Evolutionary conservation across 768 basidiomycete genomes (phyloP).

Genomic region (Phaeotremella fagi): DNA sequence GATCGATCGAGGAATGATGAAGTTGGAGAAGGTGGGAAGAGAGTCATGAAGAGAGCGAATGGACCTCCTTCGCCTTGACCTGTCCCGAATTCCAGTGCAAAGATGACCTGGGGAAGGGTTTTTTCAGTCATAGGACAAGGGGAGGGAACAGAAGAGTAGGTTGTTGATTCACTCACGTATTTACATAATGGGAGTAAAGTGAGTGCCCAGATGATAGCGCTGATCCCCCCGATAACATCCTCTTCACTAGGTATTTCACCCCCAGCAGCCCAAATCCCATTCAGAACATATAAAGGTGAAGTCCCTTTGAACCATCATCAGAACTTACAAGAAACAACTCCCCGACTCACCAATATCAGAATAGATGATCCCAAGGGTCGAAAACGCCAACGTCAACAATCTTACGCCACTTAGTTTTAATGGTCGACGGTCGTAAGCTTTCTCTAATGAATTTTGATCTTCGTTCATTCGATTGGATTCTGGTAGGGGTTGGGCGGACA

Average conservation of each 20-base stretch:
- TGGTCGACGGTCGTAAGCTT: background rate
- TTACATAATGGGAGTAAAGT: constrained; percentile 61
- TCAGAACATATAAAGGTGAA: constrained; percentile 62
- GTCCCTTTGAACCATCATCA: constrained; percentile 48
- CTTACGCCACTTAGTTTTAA: constrained; percentile 7
- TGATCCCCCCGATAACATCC: constrained; percentile 62
- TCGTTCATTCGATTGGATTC: no score
- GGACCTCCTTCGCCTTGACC: constrained; percentile 65
- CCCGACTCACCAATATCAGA: constrained; percentile 48
- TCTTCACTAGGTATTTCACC: constrained; percentile 56
- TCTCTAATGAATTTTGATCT: background rate
- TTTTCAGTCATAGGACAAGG: background rate
- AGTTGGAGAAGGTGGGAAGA: no score
- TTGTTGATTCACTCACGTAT: constrained; percentile 51
- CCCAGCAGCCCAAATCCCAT: constrained; percentile 59
- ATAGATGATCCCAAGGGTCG: constrained; percentile 50
- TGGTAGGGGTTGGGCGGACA: no score
- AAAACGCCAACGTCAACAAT: constrained; percentile 17
- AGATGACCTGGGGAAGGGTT: constrained; percentile 50
- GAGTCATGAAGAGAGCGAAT: constrained; percentile 53
- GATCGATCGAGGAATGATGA: no score
- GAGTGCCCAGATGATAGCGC: constrained; percentile 63
- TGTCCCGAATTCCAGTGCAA: constrained; percentile 53
- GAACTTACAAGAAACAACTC: background rate
- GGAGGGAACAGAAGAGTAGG: no score